Evolutionary conservation across 768 basidiomycete species (phyloP).

Genomic region (Trametes villosa): DNA sequence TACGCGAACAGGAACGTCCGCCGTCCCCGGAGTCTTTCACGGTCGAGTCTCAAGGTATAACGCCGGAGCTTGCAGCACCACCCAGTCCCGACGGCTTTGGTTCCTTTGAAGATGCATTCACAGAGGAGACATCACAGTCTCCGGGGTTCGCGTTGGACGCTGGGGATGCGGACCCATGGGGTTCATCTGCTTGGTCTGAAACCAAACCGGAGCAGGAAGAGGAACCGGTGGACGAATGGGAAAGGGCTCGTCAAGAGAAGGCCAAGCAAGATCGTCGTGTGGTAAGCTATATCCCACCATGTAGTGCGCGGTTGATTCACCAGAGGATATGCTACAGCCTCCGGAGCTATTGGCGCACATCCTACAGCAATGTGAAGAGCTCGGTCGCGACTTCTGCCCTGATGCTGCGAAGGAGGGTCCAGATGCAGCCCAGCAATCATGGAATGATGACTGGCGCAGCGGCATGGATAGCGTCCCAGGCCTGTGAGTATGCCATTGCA

Average conservation of each 20-base stretch:
- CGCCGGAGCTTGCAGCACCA: slow-evolving; percentile 12
- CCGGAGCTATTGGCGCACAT: slow-evolving; percentile 67
- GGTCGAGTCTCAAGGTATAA: slow-evolving; percentile 13
- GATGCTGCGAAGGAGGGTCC: slow-evolving; percentile 13
- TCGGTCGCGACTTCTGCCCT: slow-evolving; percentile 60
- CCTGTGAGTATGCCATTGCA: slow-evolving; percentile 55
- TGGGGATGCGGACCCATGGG: slow-evolving; percentile 34
- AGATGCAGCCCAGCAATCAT: slow-evolving; percentile 28
- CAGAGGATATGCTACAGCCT: slow-evolving; percentile 48
- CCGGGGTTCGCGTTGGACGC: slow-evolving; percentile 39
- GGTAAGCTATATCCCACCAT: slow-evolving; percentile 51
- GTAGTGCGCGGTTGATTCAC: background rate
- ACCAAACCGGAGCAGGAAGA: slow-evolving; percentile 17
- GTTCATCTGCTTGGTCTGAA: slow-evolving; percentile 34
- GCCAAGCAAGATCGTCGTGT: slow-evolving; percentile 63
- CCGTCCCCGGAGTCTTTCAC: background rate
- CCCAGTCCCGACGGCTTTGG: slow-evolving; percentile 59
- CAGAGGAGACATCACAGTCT: slow-evolving; percentile 38
- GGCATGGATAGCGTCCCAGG: slow-evolving; percentile 56
- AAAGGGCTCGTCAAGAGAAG: slow-evolving; percentile 59
- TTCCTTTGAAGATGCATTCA: slow-evolving; percentile 57
- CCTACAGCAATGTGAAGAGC: slow-evolving; percentile 54
- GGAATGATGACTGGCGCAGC: slow-evolving; percentile 42
- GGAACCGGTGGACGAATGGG: slow-evolving; percentile 66
- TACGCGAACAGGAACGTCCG: too few species aligned